These are phyloP conservation scores for Ocimum tenuiflorum DNA, from an alignment of 257 asterid genomes.

Conservation along the genomic window DNA sequence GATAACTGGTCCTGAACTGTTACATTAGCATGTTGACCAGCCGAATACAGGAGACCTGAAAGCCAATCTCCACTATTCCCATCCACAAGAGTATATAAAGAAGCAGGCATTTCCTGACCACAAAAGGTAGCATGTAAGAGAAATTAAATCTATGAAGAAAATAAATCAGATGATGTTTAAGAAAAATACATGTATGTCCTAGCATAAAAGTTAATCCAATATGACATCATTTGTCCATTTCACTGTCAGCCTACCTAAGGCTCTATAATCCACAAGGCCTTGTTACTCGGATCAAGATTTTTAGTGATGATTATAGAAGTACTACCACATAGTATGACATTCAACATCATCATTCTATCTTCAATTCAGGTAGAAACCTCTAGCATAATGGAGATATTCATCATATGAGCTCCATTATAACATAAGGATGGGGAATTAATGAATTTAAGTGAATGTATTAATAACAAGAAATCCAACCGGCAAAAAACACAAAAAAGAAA, in stretches of 20 bases:
- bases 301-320: background rate
- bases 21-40: slow-evolving; percentile 79
- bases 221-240: background rate
- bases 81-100: slow-evolving; percentile 63
- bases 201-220: background rate
- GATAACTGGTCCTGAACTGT: slow-evolving; percentile 85
- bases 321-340: background rate
- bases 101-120: slow-evolving; percentile 40
- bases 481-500: no score
- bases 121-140: background rate
- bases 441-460: background rate
- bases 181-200: background rate
- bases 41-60: slow-evolving; percentile 59
- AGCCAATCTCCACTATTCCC: slow-evolving; percentile 70
- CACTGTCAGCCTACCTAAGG: background rate
- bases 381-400: background rate
- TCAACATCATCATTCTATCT: background rate
- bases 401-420: background rate
- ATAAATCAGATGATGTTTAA: background rate
- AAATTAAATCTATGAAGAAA: background rate
- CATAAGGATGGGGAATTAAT: background rate
- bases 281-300: background rate
- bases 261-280: background rate
- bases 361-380: background rate
- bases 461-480: background rate